A percentile compares a stretch with the other conserved stretches of the same genome.
These are phyloP conservation scores for Colletotrichum karsti DNA, from an alignment of 2,329 filamentous ascomycete genomes.

Conservation along the genomic window DNA sequence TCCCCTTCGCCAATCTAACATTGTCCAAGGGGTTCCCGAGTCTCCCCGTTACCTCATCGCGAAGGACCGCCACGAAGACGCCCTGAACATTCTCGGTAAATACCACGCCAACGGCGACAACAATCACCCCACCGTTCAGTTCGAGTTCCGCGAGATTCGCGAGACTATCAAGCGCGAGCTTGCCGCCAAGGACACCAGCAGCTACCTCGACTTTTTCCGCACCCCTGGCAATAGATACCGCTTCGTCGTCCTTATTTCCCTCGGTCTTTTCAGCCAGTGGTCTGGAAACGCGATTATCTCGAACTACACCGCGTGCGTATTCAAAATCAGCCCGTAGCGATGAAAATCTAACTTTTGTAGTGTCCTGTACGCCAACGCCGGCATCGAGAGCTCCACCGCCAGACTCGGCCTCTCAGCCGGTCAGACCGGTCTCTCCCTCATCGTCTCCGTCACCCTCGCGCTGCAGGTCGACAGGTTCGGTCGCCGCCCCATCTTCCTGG, in stretches of 20 bases:
- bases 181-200: slow-evolving; percentile 53
- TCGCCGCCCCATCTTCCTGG: slow-evolving; percentile 64
- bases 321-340: background rate
- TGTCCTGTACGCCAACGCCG: slow-evolving; percentile 61
- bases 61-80: slow-evolving; percentile 45
- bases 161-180: slow-evolving; percentile 64
- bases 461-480: slow-evolving; percentile 63
- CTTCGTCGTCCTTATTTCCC: slow-evolving; percentile 58
- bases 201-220: slow-evolving; percentile 61
- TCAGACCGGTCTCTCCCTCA: slow-evolving; percentile 58
- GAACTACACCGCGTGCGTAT: slow-evolving; percentile 54
- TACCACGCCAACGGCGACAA: slow-evolving; percentile 42
- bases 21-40: slow-evolving; percentile 45
- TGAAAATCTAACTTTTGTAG: slow-evolving; percentile 32
- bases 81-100: slow-evolving; percentile 43
- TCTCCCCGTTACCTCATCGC: slow-evolving; percentile 52
- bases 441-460: slow-evolving; percentile 60
- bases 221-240: slow-evolving; percentile 67
- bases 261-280: slow-evolving; percentile 69
- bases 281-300: slow-evolving; percentile 67
- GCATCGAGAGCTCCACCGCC: slow-evolving; percentile 53
- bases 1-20: background rate
- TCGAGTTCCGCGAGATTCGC: slow-evolving; percentile 68
- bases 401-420: slow-evolving; percentile 55
- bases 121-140: slow-evolving; percentile 60